phyloP scores from a whole-genome alignment of 2,329 filamentous ascomycete genomes.

The Fusarium coicis region DNA sequence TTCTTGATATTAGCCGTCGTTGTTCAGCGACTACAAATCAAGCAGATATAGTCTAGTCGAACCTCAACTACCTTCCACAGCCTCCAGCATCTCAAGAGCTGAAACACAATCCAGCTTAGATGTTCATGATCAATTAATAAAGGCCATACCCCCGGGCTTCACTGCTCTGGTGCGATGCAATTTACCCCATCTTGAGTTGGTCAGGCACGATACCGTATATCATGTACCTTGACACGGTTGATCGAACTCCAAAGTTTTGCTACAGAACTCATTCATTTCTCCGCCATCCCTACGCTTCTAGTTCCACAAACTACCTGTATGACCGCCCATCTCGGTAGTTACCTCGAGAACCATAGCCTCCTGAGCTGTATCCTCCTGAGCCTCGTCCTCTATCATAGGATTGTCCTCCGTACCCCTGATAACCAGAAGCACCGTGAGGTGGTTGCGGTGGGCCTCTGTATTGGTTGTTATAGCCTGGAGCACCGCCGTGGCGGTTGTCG shows the following conservation, averaged over 20 bases:
- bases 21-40: neutral
- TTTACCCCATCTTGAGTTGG: neutral
- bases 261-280: neutral
- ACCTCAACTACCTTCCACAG: neutral
- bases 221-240: neutral
- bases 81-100: neutral
- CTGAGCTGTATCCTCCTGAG: constrained; percentile 27
- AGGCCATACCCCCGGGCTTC: neutral
- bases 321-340: constrained; percentile 36
- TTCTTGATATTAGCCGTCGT: neutral
- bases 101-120: neutral
- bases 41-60: neutral
- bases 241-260: neutral
- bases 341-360: constrained; percentile 33
- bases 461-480: constrained; percentile 34
- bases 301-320: constrained; percentile 32
- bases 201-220: neutral
- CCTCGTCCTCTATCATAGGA: constrained; percentile 33
- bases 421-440: constrained; percentile 22
- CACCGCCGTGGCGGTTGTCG: constrained; percentile 27
- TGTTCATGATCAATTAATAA: neutral
- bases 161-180: neutral
- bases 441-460: constrained; percentile 31
- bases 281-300: neutral
- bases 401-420: constrained; percentile 36